These are phyloP conservation scores for Vachellia pachyceras DNA, from an alignment of 306 rosid genomes.

Conservation along the genomic window DNA sequence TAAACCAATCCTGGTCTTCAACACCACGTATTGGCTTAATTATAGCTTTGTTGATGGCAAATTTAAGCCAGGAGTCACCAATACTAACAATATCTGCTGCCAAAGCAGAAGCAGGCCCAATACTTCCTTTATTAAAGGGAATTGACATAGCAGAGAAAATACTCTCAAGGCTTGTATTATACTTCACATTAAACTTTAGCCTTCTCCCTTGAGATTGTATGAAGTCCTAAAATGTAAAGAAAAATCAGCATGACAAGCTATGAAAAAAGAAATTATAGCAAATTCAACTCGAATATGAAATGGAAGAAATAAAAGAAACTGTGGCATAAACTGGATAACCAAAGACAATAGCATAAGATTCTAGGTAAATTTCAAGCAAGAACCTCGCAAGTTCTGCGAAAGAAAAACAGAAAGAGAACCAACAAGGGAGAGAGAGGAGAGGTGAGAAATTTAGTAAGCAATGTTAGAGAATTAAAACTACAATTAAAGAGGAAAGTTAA, in stretches of 20 bases:
- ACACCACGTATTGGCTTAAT: conserved; percentile 75
- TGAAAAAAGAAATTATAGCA: conserved; percentile 9
- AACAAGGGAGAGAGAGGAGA: neutral
- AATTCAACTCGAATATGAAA: conserved; percentile 19
- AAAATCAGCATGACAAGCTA: conserved; percentile 21
- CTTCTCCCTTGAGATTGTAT: conserved; percentile 84
- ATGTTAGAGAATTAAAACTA: conserved; percentile 1
- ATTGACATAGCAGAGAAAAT: conserved; percentile 70
- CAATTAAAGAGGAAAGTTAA: conserved; percentile 11
- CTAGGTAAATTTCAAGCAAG: conserved; percentile 17
- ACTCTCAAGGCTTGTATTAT: conserved; percentile 63
- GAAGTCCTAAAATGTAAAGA: conserved; percentile 69
- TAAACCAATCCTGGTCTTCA: conserved; percentile 92
- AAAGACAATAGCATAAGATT: neutral
- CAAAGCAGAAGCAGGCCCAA: conserved; percentile 63
- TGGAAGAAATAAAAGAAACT: conserved; percentile 13
- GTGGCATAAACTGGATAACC: conserved; percentile 1
- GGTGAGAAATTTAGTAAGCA: neutral
- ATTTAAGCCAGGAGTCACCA: conserved; percentile 92
- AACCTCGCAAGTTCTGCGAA: neutral
- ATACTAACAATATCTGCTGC: conserved; percentile 83
- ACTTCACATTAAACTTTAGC: conserved; percentile 65
- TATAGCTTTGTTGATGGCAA: conserved; percentile 65
- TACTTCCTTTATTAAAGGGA: conserved; percentile 54
- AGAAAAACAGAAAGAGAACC: conserved; percentile 1